Evolutionary conservation across 805 yeast species (phyloP), one percentile per base, ranked within the genome.

Genomic region (Kurtzmaniella cleridarum): DNA sequence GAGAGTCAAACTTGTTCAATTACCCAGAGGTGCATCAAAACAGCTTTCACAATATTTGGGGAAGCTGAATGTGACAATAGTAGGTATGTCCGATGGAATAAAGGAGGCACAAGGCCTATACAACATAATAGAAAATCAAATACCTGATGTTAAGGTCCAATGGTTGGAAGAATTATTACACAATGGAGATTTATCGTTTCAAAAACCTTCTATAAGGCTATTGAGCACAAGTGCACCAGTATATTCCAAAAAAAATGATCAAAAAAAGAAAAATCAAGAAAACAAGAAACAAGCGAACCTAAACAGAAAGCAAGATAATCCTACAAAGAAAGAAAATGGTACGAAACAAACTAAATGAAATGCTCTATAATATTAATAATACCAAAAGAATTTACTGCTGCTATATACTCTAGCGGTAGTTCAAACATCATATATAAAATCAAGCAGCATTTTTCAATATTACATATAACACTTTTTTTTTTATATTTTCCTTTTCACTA

Each of bases 1-100:
- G 3, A 43, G 66, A n/a, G 78, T 78, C 3, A 80, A 77, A 43
- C 58, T 83, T 32, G 67, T 83, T 2, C 83, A 78, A 44, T 60
- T 84, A 18, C 89, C 89, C 2, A 66, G 63, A 40, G 75, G 68
- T 3, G 47, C 64, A 6, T 52, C 50, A 51, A 48, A 41, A 4
- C 44, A 47, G 38, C 43, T 75, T 1, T 62, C 72, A 30, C 41
- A 47, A 18, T 51, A 47, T 3, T 43, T 66, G 16, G 57, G 60
- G 7, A 49, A 44, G 6, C 58, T 57, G 8, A 51, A 61, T 30
- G 50, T 51, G 4, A 55, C 64, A 1, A 53, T 71, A 2, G 27
- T 69, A 2, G 73, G 72, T 1, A 41, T 74, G 0, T 39, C 60
- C 2, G 62, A 50, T 2, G 51, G 45, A 14, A 43, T 57, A 26